Percentiles rank a stretch among this genome's conserved stretches.
phyloP scores from a whole-genome alignment of 441 rosid species.

The Erodium chrysanthum region DNA sequence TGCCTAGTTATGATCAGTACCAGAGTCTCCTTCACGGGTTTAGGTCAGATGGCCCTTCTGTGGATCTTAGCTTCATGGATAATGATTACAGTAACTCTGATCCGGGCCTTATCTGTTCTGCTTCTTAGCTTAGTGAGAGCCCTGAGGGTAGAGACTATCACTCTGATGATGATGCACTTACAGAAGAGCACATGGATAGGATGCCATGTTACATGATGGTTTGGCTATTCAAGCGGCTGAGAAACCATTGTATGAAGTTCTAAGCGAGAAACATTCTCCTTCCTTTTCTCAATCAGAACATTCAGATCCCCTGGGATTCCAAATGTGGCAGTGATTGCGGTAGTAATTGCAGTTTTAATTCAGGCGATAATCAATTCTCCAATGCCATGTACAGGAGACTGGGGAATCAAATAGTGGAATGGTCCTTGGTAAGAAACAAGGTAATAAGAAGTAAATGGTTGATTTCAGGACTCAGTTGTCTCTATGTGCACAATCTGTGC shows the following conservation, averaged over 20 bases:
- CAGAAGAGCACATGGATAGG: neutral
- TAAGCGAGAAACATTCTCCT: neutral
- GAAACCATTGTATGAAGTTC: too few relatives aligned
- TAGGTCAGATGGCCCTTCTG: neutral
- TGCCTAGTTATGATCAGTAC: neutral
- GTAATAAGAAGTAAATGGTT: conserved; percentile 20
- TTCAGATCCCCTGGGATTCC: neutral
- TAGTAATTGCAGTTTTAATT: neutral
- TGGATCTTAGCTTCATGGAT: neutral
- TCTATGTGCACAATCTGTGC: conserved; percentile 42
- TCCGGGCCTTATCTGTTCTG: too few relatives aligned
- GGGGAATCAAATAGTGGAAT: conserved; percentile 13
- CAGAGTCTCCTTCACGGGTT: neutral
- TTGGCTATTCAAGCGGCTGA: neutral
- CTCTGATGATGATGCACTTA: too few relatives aligned
- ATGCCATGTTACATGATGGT: neutral
- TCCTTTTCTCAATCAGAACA: neutral
- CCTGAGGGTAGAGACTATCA: too few relatives aligned
- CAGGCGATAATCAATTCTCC: too few relatives aligned
- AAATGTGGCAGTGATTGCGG: neutral
- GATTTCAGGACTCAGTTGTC: conserved; percentile 41
- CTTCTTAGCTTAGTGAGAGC: neutral
- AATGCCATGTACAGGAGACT: neutral
- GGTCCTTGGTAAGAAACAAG: conserved; percentile 22
- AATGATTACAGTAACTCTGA: too few relatives aligned